Base-by-base conservation (phyloP, 2,329 filamentous ascomycete genomes). In the Hortaea werneckii region DNA sequence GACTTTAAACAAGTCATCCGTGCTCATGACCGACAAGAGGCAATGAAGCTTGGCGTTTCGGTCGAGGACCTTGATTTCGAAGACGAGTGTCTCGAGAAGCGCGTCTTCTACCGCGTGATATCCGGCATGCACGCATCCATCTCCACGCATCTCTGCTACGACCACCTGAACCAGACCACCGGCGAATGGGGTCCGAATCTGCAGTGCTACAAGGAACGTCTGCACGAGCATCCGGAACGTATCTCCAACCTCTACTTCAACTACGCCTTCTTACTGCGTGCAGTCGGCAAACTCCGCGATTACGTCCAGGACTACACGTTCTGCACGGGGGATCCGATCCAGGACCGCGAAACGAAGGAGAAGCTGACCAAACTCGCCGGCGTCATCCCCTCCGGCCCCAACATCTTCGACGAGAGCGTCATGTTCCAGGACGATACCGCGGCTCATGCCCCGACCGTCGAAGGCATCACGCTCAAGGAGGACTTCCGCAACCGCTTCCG, bases 241-340 rank as follows among this genome's bases (percentile, higher is more conserved):
- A 85, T 98, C 60, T 92, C 89, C 55, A 98, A 98, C 66, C 76
- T 98, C 42, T 98, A 98, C 72, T 98, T 98, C 73, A 96, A 98
- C 77, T 98, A 95, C 62, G 92, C 92, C 0, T 77, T 98, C n/a
- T 75, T 98, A 35, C 84, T 90, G 27, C 85, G 92, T 42, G 92
- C 92, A 10, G 78, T 96, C 37, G 85, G 87, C 44, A 98, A 98
- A 68, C 77, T 96, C 6, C 85, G 84, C 9, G 85, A 86, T 26
- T 83, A 89, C 56, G 75, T 96, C 7, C 73, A 83, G 52, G 73
- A 78, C 51, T 96, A 96, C 69, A 92, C 86, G 0, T 98, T 95
- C 66, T 98, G 92, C 67, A 84, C 83, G 4, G 88, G 87, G 50
- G 92, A 98, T 59, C 74, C 80, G 0, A 74, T 74, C 2, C 86